Evolutionary conservation across 2,329 filamentous ascomycete species (phyloP).

Genomic region (Raffaelea albimanens): DNA sequence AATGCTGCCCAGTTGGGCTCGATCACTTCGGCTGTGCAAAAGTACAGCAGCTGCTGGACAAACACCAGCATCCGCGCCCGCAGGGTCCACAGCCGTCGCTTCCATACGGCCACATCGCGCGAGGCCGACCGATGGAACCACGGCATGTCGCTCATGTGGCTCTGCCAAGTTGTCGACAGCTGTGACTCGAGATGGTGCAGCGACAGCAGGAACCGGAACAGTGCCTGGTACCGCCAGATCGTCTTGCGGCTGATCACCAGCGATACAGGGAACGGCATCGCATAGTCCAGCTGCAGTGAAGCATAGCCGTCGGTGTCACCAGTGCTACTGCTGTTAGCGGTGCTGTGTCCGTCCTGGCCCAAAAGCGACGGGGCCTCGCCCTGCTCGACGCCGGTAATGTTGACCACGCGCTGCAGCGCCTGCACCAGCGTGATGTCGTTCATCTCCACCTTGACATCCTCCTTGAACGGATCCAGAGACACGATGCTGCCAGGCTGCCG

Average conservation of each 20-base stretch:
- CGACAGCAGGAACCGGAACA: conserved; percentile 89
- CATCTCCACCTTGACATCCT: conserved; percentile 96
- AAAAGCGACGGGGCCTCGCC: conserved; percentile 65
- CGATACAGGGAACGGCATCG: conserved; percentile 88
- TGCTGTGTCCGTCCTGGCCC: conserved; percentile 66
- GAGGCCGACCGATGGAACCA: conserved; percentile 77
- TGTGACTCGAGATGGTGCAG: conserved; percentile 83
- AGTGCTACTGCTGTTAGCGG: conserved; percentile 61
- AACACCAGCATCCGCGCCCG: conserved; percentile 93
- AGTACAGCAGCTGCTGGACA: conserved; percentile 92
- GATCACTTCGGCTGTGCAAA: conserved; percentile 93
- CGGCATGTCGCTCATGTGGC: conserved; percentile 68
- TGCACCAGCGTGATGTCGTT: conserved; percentile 90
- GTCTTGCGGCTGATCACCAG: conserved; percentile 94
- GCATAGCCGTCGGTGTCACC: conserved; percentile 87
- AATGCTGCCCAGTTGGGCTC: conserved; percentile 95
- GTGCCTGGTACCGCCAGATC: conserved; percentile 88
- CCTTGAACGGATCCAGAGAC: conserved; percentile 91
- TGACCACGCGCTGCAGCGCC: conserved; percentile 91
- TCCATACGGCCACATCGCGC: conserved; percentile 77
- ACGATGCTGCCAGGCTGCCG: conserved; percentile 94
- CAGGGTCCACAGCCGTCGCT: conserved; percentile 82
- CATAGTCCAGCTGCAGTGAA: conserved; percentile 87
- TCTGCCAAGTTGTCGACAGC: conserved; percentile 80
- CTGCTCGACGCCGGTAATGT: conserved; percentile 90